Evolutionary conservation across 2,329 filamentous ascomycete species (phyloP).

Genomic region (Fonsecaea multimorphosa): DNA sequence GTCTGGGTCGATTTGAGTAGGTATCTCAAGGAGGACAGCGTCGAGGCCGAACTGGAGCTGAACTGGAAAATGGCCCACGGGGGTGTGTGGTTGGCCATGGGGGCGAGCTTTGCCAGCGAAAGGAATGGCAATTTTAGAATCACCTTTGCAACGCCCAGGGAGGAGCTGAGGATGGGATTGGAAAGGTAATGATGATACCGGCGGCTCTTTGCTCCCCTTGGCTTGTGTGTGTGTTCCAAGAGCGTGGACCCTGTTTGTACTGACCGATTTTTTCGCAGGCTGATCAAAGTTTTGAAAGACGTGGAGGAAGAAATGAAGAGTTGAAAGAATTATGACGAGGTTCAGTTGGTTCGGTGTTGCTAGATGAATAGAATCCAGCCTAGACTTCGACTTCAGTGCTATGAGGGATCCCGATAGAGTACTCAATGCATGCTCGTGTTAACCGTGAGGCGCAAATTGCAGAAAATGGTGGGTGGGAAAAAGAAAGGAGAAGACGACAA

Average conservation of each 20-base stretch:
- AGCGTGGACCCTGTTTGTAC: not conserved
- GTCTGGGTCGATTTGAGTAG: constrained; percentile 35
- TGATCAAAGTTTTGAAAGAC: constrained; percentile 25
- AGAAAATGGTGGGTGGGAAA: not conserved
- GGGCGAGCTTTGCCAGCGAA: constrained; percentile 31
- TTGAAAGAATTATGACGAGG: not conserved
- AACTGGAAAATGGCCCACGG: constrained; percentile 30
- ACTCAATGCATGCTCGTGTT: not conserved
- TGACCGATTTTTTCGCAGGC: constrained; percentile 12
- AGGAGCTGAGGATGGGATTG: constrained; percentile 33
- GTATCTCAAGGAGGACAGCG: constrained; percentile 28
- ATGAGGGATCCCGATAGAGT: not conserved
- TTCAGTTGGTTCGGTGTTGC: not conserved
- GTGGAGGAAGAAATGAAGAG: constrained; percentile 11
- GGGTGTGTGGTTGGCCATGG: constrained; percentile 35
- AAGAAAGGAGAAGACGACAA: not conserved
- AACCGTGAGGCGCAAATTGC: not conserved
- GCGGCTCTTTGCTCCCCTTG: not conserved
- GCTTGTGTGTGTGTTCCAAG: not conserved
- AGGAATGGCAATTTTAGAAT: constrained; percentile 34
- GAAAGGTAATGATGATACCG: constrained; percentile 21
- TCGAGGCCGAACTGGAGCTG: constrained; percentile 28
- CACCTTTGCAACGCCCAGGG: constrained; percentile 34
- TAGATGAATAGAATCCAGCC: not conserved
- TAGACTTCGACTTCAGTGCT: not conserved